Base-by-base conservation (phyloP, 2,329 filamentous ascomycete genomes). In the Aspergillus felis region DNA sequence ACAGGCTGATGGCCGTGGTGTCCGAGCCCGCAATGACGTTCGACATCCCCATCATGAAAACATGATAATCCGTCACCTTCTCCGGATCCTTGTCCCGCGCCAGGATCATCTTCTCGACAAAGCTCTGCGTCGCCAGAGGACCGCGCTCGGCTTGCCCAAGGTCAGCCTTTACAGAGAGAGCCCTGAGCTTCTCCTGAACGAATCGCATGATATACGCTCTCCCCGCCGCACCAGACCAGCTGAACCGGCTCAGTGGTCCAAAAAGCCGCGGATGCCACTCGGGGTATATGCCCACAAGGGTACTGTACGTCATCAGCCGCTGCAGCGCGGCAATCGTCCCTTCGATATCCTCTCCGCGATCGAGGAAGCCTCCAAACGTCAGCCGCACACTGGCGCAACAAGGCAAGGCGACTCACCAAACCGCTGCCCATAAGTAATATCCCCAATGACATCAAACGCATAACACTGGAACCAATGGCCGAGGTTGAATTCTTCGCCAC, bases 1-100 rank as follows among this genome's bases (percentile, higher is more conserved):
- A 74, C 0, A 84, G 71, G 2, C 74, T 78, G 48, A 82, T 79
- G 1, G 79, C 75, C 0, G 81, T 84, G 0, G 82, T 84, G 58
- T 75, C 76, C 2, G 65, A 71, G 2, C 73, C 76, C 3, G 74
- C 75, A n/a, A 57, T 59, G 9, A 66, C 66, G 61, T 69, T 75
- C 46, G 72, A 70, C 54, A 69, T 58, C 2, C 69, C 71, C 71
- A 75, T 72, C 55, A 74, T 73, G n/a, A 71, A 67, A 2, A 76
- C 57, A 57, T 76, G 77, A 32, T 70, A 71, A 32, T 74, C 66
- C 0, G 74, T 77, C 9, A 81, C 73, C 24, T 69, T 76, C 1
- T 75, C 68, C 0, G 79, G 77, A 46, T 80, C 66, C n/a, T 74
- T 67, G 12, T 74, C 69, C 44, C 78, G 74, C 10, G 75, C 73